phyloP scores from a whole-genome alignment of 495 filamentous ascomycete species.

The Penicillium coprophilum region DNA sequence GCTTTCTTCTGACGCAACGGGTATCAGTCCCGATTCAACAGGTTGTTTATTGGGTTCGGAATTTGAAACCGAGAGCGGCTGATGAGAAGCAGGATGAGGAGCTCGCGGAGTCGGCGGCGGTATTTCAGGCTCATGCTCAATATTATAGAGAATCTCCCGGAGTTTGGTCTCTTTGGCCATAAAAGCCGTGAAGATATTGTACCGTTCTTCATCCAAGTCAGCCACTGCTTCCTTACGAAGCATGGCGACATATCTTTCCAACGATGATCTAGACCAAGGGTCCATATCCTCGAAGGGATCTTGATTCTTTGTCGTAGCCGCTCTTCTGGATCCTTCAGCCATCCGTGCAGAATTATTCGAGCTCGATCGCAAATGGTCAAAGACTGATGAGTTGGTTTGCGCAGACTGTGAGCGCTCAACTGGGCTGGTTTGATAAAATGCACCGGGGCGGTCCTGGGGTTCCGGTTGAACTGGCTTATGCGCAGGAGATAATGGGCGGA shows the following conservation, averaged over 20 bases:
- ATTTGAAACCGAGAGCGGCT: conserved; percentile 14
- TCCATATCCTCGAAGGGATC: conserved; percentile 53
- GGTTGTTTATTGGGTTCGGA: conserved; percentile 14
- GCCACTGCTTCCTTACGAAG: conserved; percentile 53
- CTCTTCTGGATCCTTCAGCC: conserved; percentile 2
- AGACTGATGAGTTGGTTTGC: conserved; percentile 4
- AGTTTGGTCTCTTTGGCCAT: conserved; percentile 52
- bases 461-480: conserved; percentile 11
- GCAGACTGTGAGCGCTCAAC: conserved; percentile 15
- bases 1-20: conserved; percentile 32
- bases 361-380: neutral
- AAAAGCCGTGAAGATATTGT: conserved; percentile 53
- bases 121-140: conserved; percentile 38
- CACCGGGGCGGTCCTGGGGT: conserved; percentile 3
- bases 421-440: conserved; percentile 11
- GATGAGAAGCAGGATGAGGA: conserved; percentile 12
- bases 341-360: neutral
- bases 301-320: conserved; percentile 15
- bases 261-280: conserved; percentile 53
- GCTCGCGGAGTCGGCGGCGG: conserved; percentile 12
- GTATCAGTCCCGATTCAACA: conserved; percentile 39
- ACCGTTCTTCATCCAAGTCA: conserved; percentile 50
- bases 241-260: conserved; percentile 53
- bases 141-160: conserved; percentile 52
- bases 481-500: conserved; percentile 28